Percentiles rank a stretch among this genome's conserved stretches.
phyloP scores from a whole-genome alignment of 495 filamentous ascomycete genomes.

The Lophiotrema nucula region DNA sequence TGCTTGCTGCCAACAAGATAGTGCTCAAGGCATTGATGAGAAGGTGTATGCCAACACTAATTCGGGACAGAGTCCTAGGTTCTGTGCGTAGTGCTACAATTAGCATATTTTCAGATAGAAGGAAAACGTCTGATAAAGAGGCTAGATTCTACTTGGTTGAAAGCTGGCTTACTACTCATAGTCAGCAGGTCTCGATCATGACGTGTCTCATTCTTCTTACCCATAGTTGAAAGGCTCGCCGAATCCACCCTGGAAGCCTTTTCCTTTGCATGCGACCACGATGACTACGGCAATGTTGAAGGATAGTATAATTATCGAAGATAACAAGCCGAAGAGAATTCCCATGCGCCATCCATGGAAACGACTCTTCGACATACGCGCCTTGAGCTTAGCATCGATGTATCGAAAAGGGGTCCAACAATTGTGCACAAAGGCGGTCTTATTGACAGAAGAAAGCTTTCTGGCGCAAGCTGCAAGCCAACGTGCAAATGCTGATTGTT shows the following conservation, averaged over 20 bases:
- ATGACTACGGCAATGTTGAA: neutral
- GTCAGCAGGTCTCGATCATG: too few species aligned
- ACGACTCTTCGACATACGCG: neutral
- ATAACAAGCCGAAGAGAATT: neutral
- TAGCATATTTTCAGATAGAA: too few species aligned
- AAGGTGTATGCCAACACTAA: constrained; percentile 27
- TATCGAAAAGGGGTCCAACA: neutral
- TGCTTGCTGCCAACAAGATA: constrained; percentile 33
- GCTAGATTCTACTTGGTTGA: too few species aligned
- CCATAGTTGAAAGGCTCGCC: neutral
- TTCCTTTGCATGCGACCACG: neutral
- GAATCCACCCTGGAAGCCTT: neutral
- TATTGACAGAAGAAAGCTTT: neutral
- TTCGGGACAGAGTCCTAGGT: neutral
- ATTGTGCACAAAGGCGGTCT: neutral
- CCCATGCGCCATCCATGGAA: constrained; percentile 6
- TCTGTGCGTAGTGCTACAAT: too few species aligned
- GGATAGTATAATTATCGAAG: neutral
- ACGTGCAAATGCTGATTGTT: neutral
- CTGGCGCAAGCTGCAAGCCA: neutral
- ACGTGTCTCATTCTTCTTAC: neutral
- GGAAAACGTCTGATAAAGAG: too few species aligned
- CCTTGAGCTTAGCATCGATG: neutral
- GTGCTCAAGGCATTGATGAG: constrained; percentile 35
- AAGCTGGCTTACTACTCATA: too few species aligned